phyloP scores from a whole-genome alignment of 768 basidiomycete genomes.

The Phaffia australis region DNA sequence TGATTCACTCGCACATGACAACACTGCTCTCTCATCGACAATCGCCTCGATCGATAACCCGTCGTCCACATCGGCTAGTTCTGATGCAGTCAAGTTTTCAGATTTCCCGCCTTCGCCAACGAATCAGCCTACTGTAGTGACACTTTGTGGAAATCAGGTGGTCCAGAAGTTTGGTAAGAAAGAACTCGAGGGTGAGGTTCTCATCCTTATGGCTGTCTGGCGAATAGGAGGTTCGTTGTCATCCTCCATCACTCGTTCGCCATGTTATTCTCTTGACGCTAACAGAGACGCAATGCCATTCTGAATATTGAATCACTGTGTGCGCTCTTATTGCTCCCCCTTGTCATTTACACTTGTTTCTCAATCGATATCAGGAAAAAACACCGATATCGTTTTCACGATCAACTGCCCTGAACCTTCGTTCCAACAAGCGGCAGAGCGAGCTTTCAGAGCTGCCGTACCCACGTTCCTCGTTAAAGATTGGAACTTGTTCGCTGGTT shows the following conservation, averaged over 20 bases:
- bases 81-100: constrained; percentile 33
- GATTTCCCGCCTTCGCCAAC: constrained; percentile 39
- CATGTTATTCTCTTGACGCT: not conserved
- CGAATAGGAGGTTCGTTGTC: constrained; percentile 46
- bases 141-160: constrained; percentile 58
- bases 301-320: too few relatives aligned
- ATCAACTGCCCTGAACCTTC: constrained; percentile 59
- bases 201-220: constrained; percentile 73
- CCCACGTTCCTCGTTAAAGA: constrained; percentile 15
- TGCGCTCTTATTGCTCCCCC: not conserved
- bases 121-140: constrained; percentile 41
- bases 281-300: too few relatives aligned
- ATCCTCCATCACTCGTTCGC: too few relatives aligned
- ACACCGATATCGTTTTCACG: constrained; percentile 70
- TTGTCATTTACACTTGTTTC: not conserved
- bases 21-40: constrained; percentile 50
- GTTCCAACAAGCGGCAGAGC: constrained; percentile 40
- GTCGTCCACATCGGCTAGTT: constrained; percentile 41
- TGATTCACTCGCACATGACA: constrained; percentile 80
- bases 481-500: constrained; percentile 20
- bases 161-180: constrained; percentile 66
- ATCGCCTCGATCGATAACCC: constrained; percentile 5
- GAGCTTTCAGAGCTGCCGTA: constrained; percentile 10
- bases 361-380: constrained; percentile 39
- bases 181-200: constrained; percentile 48